Percentiles rank a stretch among this genome's conserved stretches.
phyloP scores from a whole-genome alignment of 1,139 yeast species.

The Protomyces macrosporus region DNA sequence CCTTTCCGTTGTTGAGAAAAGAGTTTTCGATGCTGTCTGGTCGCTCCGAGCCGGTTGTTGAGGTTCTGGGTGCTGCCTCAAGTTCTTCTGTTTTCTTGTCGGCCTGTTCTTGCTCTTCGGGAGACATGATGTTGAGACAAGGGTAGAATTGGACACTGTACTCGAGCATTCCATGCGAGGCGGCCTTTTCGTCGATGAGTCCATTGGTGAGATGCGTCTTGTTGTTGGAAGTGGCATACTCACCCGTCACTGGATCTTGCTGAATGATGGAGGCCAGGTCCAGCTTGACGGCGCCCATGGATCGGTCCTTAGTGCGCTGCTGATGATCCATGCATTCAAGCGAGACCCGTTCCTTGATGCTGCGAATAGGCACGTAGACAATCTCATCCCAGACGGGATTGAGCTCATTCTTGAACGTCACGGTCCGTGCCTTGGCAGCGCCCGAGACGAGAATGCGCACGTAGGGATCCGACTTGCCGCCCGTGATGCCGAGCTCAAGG shows the following conservation, averaged over 20 bases:
- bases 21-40: background rate
- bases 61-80: background rate
- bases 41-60: background rate
- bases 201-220: slow-evolving; percentile 50
- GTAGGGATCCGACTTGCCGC: slow-evolving; percentile 92
- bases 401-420: slow-evolving; percentile 59
- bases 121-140: slow-evolving; percentile 64
- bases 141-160: slow-evolving; percentile 81
- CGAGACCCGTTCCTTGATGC: slow-evolving; percentile 72
- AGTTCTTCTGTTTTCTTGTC: slow-evolving; percentile 26
- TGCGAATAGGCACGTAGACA: slow-evolving; percentile 71
- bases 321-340: slow-evolving; percentile 92
- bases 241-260: slow-evolving; percentile 57
- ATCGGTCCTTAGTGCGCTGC: slow-evolving; percentile 66
- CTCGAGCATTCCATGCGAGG: slow-evolving; percentile 72
- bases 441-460: slow-evolving; percentile 75
- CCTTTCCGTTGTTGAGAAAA: background rate
- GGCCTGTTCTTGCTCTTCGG: slow-evolving; percentile 46
- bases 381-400: slow-evolving; percentile 85
- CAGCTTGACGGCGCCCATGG: slow-evolving; percentile 75
- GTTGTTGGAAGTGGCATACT: slow-evolving; percentile 58
- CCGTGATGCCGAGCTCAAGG: slow-evolving; percentile 53
- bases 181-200: slow-evolving; percentile 60
- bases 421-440: slow-evolving; percentile 69
- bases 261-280: slow-evolving; percentile 61